phyloP scores from a whole-genome alignment of 257 asterid species.

The Fraxinus anomala region DNA sequence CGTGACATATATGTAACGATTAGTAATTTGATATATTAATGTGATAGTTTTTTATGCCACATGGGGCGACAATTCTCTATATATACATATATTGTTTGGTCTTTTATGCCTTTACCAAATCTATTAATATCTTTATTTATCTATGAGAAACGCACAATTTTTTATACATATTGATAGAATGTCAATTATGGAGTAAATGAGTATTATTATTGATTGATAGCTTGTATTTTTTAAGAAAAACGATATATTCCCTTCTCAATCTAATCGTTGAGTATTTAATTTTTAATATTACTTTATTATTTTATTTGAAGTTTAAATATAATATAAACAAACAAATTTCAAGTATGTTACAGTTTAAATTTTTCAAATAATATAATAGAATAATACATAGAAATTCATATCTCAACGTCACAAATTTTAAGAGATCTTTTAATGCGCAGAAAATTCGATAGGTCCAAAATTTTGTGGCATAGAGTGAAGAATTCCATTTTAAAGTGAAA shows the following conservation, averaged over 20 bases:
- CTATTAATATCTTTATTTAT: neutral
- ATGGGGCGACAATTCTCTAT: too few species aligned
- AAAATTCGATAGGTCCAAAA: neutral
- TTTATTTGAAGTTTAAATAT: too few species aligned
- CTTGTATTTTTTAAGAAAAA: too few species aligned
- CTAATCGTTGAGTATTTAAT: too few species aligned
- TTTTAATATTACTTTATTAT: too few species aligned
- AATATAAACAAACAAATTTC: too few species aligned
- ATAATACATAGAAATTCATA: neutral
- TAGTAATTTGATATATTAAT: too few species aligned
- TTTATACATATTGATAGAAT: neutral
- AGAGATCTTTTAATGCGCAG: neutral
- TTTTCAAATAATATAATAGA: neutral
- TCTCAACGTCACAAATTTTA: neutral
- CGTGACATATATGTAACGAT: too few species aligned
- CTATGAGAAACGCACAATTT: neutral
- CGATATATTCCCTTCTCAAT: too few species aligned
- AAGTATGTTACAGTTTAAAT: too few species aligned
- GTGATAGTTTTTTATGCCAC: too few species aligned
- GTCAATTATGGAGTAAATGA: neutral
- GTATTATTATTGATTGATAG: neutral
- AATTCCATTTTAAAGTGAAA: neutral
- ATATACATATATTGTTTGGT: neutral
- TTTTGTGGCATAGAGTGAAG: neutral
- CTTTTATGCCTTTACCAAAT: neutral